Evolutionary conservation across 2,329 filamentous ascomycete genomes (phyloP).

Genomic region (Fusarium newnesense): DNA sequence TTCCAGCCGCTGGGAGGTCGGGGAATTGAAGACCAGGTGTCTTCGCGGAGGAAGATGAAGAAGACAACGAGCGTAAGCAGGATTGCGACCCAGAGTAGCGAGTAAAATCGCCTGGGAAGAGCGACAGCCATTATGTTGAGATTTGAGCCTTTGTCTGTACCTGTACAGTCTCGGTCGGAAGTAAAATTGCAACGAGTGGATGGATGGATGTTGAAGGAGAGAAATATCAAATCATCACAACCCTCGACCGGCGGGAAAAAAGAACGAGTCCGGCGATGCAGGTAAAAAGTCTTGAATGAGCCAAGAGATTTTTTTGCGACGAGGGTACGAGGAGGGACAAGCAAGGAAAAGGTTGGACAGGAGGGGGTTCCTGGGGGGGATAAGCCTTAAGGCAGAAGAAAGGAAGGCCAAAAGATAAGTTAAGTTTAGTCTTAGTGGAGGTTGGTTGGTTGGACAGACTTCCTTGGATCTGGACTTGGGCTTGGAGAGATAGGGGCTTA

Average conservation of each 20-base stretch:
- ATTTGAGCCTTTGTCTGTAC: neutral
- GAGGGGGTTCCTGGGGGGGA: neutral
- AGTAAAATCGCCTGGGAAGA: conserved; percentile 37
- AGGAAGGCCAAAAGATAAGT: conserved; percentile 13
- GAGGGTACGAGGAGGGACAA: conserved; percentile 4
- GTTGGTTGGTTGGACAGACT: neutral
- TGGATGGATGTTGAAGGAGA: conserved; percentile 21
- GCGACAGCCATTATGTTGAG: conserved; percentile 30
- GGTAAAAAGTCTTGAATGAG: conserved; percentile 3
- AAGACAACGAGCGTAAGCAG: conserved; percentile 31
- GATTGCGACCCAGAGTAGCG: conserved; percentile 35
- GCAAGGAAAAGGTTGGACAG: conserved; percentile 4
- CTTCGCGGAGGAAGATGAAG: conserved; percentile 34
- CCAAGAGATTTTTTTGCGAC: conserved; percentile 21
- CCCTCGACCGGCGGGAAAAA: conserved; percentile 27
- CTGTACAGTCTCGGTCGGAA: neutral
- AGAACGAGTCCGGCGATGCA: neutral
- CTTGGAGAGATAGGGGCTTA: conserved; percentile 18
- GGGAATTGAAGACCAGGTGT: conserved; percentile 37
- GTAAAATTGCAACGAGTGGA: conserved; percentile 7
- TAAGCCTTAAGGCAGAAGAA: conserved; percentile 15
- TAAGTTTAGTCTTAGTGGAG: neutral
- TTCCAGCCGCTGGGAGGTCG: conserved; percentile 34
- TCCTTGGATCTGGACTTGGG: neutral
- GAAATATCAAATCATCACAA: conserved; percentile 28